Evolutionary conservation across 179 eudicot genomes (phyloP).

Genomic region (Heliamphora pulchella): DNA sequence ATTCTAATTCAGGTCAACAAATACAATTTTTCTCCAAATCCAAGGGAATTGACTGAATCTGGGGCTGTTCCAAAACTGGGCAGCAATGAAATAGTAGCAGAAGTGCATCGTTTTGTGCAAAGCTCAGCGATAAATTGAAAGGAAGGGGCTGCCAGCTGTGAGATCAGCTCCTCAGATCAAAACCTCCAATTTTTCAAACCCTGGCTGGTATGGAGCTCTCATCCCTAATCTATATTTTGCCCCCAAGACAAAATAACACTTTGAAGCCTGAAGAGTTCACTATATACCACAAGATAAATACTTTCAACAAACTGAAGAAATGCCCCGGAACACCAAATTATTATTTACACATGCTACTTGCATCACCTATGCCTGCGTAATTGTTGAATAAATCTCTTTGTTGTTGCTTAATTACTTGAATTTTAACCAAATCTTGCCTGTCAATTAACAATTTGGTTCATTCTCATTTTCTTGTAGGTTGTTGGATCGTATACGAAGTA

Average conservation of each 20-base stretch:
- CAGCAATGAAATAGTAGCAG: background rate
- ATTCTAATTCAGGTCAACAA: too few species aligned
- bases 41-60: background rate
- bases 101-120: background rate
- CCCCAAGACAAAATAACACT: background rate
- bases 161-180: too few species aligned
- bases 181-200: too few species aligned
- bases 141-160: too few species aligned
- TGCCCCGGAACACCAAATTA: background rate
- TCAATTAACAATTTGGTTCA: conserved; percentile 11
- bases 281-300: background rate
- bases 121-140: background rate
- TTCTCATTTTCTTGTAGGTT: conserved; percentile 39
- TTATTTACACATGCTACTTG: background rate
- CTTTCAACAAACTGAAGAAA: background rate
- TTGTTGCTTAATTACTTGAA: background rate
- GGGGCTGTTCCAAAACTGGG: background rate
- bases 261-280: background rate
- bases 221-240: too few species aligned
- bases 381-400: background rate
- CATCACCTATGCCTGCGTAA: background rate
- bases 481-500: conserved; percentile 69
- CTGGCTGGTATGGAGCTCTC: too few species aligned
- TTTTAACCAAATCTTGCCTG: background rate
- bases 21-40: background rate